Conservation (phyloP, 2,329 filamentous ascomycete species). For the Magnaporthiopsis incrustans region DNA sequence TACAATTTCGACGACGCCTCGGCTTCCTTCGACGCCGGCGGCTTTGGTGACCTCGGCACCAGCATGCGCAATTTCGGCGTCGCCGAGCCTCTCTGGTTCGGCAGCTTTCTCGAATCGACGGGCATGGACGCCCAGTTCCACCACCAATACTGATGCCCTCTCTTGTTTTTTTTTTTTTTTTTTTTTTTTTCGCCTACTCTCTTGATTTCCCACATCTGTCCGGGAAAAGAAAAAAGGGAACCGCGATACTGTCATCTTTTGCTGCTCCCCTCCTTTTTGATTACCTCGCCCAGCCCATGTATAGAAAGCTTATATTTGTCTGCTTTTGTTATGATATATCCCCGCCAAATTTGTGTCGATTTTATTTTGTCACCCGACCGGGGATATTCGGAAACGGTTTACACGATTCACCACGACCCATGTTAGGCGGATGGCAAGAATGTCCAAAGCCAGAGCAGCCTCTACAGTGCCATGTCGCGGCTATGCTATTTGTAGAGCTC, state of each 20-base stretch:
- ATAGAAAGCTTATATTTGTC: background rate
- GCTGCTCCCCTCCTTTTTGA: background rate
- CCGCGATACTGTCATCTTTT: too few species aligned
- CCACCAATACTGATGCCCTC: background rate
- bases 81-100: slow-evolving; percentile 31
- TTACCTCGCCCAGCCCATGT: background rate
- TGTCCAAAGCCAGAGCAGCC: too few species aligned
- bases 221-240: background rate
- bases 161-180: background rate
- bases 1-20: background rate
- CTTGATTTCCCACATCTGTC: background rate
- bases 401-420: too few species aligned
- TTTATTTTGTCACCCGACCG: too few species aligned
- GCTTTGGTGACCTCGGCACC: slow-evolving; percentile 18
- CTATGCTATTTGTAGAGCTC: too few species aligned
- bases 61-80: slow-evolving; percentile 24
- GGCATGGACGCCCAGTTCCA: slow-evolving; percentile 2
- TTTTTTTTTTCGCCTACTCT: background rate
- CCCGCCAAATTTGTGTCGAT: too few species aligned
- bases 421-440: too few species aligned
- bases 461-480: too few species aligned
- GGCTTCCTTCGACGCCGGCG: slow-evolving; percentile 7
- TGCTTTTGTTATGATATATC: background rate
- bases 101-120: slow-evolving; percentile 17
- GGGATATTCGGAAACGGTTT: too few species aligned